phyloP scores from a whole-genome alignment of 208 protist genomes.

The Trypanosomatidae sp. region DNA sequence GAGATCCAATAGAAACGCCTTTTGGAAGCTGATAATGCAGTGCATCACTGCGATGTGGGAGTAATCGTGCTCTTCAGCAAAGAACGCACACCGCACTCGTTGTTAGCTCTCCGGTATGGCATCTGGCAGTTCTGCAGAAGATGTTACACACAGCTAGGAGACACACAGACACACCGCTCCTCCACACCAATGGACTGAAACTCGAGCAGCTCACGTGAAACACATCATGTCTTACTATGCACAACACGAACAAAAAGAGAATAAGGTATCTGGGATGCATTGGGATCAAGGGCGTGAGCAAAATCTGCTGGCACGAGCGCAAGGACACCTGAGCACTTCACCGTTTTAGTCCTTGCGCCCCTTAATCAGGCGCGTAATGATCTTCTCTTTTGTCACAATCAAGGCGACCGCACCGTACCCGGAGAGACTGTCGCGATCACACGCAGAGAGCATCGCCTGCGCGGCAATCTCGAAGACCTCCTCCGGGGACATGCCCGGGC shows the following conservation, averaged over 20 bases:
- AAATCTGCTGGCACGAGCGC: not conserved
- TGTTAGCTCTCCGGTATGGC: not conserved
- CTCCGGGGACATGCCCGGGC: slow-evolving; percentile 92
- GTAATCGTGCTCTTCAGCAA: not conserved
- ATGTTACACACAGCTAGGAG: not conserved
- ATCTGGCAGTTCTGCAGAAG: not conserved
- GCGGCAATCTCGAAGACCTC: slow-evolving; percentile 97
- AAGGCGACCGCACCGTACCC: slow-evolving; percentile 97
- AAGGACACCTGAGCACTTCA: not conserved
- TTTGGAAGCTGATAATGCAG: not conserved
- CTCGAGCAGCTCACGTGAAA: not conserved
- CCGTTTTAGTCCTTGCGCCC: slow-evolving; percentile 77
- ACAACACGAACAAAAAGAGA: not conserved
- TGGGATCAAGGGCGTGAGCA: not conserved
- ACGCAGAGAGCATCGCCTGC: slow-evolving; percentile 94
- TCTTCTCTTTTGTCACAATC: slow-evolving; percentile 84
- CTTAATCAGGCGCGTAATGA: slow-evolving; percentile 86
- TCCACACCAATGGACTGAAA: slow-evolving; percentile 7
- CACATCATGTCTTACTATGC: not conserved
- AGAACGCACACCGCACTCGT: not conserved
- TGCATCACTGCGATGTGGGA: not conserved
- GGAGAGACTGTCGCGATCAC: slow-evolving; percentile 97
- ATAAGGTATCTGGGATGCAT: not conserved
- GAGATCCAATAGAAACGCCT: not conserved
- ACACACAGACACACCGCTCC: not conserved